Base-by-base conservation (phyloP, 345 rosid species). In the Conringia planisiliqua region DNA sequence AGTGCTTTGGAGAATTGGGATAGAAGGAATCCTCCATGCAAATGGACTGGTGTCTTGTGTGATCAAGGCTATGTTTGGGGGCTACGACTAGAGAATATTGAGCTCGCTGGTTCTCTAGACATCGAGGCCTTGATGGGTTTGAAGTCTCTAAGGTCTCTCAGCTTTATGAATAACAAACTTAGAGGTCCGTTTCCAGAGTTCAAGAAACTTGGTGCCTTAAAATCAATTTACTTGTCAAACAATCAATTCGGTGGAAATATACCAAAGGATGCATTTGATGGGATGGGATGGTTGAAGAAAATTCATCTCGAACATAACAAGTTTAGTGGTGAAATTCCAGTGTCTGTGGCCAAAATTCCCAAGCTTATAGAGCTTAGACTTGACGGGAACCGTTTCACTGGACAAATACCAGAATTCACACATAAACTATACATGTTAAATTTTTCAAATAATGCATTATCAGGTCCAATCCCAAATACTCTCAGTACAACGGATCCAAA, bases 41-140 rank as follows among this genome's bases (percentile, higher is more conserved):
- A 77, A 18, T 95, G 99, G 99, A 69, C 0, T 7, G 97, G 97
- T 27, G 85, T 89, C 27, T 61, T 84, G 38, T 95, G 99, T 62
- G 14, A 27, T 7, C 42, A 67, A 0, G 86, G 78, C 40, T 36
- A 18, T 14, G 66, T 95, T 42, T 84, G 83, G 92, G 93, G 97
- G n/a, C 39, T 95, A 36, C 77, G 70, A 11, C 83, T 95, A 52
- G 96, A 92, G 80, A 75, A 83, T 3, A 75, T 78, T 84, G 91
- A 86, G 16, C 78, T 95, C 4, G 46, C 60, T 2, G 97, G 98
- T 4, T 69, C 64, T 36, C 27, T 90, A 22, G 85, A 92, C 44
- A 36, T 87, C 1, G 76, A 83, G 5, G 46, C 76, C 20, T 74
- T 95, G 3, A 64, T 4, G 27, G 62, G 52, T 7, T 75, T 95